phyloP scores from a whole-genome alignment of 2,329 filamentous ascomycete species.

The Aspergillaceae sp. region DNA sequence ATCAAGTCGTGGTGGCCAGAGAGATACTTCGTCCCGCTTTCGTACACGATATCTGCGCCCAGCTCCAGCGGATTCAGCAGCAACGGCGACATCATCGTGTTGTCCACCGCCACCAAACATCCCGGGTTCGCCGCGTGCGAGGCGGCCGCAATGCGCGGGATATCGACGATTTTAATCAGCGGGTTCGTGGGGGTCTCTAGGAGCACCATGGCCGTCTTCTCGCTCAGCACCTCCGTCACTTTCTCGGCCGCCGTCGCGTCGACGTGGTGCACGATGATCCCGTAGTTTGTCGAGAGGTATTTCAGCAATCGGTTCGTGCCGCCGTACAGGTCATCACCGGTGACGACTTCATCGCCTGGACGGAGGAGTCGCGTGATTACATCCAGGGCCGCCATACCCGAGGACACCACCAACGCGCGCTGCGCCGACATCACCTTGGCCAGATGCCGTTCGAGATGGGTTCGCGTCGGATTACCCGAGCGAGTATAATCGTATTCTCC shows the following conservation, averaged over 20 bases:
- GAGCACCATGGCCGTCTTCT: slow-evolving; percentile 89
- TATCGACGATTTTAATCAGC: slow-evolving; percentile 94
- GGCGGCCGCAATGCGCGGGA: slow-evolving; percentile 65
- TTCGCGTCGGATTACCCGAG: slow-evolving; percentile 91
- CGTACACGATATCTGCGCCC: slow-evolving; percentile 92
- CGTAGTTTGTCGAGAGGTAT: slow-evolving; percentile 79
- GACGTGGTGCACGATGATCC: slow-evolving; percentile 90
- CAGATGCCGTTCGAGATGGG: slow-evolving; percentile 89
- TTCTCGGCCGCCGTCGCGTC: slow-evolving; percentile 75
- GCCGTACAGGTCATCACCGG: slow-evolving; percentile 93
- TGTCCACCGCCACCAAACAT: slow-evolving; percentile 85
- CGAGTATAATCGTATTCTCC: slow-evolving; percentile 97
- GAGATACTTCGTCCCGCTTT: slow-evolving; percentile 95
- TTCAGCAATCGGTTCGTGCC: slow-evolving; percentile 90
- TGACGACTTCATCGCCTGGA: slow-evolving; percentile 93
- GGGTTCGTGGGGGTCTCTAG: slow-evolving; percentile 97
- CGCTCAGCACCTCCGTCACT: slow-evolving; percentile 59
- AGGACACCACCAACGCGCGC: slow-evolving; percentile 84
- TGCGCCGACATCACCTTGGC: slow-evolving; percentile 98
- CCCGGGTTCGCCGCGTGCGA: slow-evolving; percentile 69
- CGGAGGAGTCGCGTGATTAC: slow-evolving; percentile 86
- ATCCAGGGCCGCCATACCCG: slow-evolving; percentile 94
- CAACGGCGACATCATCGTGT: slow-evolving; percentile 97
- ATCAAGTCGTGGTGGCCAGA: slow-evolving; percentile 98
- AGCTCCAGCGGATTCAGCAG: slow-evolving; percentile 88